Evolutionary conservation across 306 rosid genomes (phyloP).

Genomic region (Cucumis melo): DNA sequence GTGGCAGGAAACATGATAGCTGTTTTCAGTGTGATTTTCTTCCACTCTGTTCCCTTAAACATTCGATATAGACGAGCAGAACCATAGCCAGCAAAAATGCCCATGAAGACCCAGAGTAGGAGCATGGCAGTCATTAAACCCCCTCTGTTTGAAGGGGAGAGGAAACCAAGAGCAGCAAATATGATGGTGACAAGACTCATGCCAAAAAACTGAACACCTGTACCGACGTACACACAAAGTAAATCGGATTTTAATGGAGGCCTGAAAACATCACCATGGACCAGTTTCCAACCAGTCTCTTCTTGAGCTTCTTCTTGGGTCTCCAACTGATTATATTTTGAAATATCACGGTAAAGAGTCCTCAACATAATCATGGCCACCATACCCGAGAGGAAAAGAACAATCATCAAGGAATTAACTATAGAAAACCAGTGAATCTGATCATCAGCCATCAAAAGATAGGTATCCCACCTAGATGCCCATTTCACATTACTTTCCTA

Average conservation of each 20-base stretch:
- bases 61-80: conserved; percentile 50
- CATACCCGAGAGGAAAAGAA: conserved; percentile 84
- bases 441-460: conserved; percentile 92
- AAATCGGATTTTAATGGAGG: conserved; percentile 66
- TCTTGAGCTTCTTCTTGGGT: conserved; percentile 92
- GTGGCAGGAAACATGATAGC: conserved; percentile 66
- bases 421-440: conserved; percentile 98
- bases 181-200: conserved; percentile 82
- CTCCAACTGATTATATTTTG: conserved; percentile 81
- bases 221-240: conserved; percentile 72
- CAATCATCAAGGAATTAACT: conserved; percentile 77
- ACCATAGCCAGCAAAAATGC: conserved; percentile 61
- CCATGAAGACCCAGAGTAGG: conserved; percentile 88
- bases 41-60: conserved; percentile 85
- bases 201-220: conserved; percentile 87
- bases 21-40: conserved; percentile 50
- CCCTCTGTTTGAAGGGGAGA: conserved; percentile 86
- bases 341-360: conserved; percentile 89
- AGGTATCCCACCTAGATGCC: conserved; percentile 98
- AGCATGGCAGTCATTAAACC: conserved; percentile 90
- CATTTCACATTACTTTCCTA: conserved; percentile 88
- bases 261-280: conserved; percentile 81
- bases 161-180: conserved; percentile 79
- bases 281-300: conserved; percentile 88
- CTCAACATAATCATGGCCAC: conserved; percentile 97